Base-by-base conservation (phyloP, 1,139 yeast species). In the Lodderomyces orthopsilosis region DNA sequence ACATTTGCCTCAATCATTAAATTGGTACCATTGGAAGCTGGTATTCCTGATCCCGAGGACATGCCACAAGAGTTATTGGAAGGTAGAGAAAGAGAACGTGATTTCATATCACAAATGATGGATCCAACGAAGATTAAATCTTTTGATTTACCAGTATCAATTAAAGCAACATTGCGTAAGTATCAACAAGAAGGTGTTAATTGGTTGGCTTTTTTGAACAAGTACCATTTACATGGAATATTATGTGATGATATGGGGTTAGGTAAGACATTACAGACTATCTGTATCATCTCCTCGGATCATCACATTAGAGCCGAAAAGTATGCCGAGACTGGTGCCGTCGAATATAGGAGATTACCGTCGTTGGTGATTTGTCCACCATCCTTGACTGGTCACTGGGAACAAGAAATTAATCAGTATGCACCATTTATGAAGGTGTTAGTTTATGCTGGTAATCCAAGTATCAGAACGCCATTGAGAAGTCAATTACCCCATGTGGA, bases 201-300 rank as follows among this genome's bases (percentile, higher is more conserved):
- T 61, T 94, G 99, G 99, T 73, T 94, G 44, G 96, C 96, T 13
- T 94, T 94, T 60, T 75, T 94, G 57, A 94, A 93, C 68, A 88
- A 88, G 58, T 94, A 94, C 58, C 96, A 93, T 62, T 70, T 94
- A 41, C 98, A 94, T 66, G 99, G 98, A 41, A 90, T 94, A 56
- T 70, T 94, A 41, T 93, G 98, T 79, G 99, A 94, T 64, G 99
- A 94, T 79, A 94, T 94, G 99, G 99, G 99, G 10, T 75, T 94
- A 32, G 99, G 99, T 46, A 94, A 94, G 61, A 94, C 99, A 0
- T 74, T 94, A 49, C 99, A 94, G 64, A 91, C 98, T 0, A 90
- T 94, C 57, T 94, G 98, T 67, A 93, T 94, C 51, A 90, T 94
- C 43, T 87, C 98, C 0, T 89, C 97, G 56, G 98, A 94, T 58